Conservation (phyloP, 192 early-diverging fungal species). For the Chytriomyces confervae region DNA sequence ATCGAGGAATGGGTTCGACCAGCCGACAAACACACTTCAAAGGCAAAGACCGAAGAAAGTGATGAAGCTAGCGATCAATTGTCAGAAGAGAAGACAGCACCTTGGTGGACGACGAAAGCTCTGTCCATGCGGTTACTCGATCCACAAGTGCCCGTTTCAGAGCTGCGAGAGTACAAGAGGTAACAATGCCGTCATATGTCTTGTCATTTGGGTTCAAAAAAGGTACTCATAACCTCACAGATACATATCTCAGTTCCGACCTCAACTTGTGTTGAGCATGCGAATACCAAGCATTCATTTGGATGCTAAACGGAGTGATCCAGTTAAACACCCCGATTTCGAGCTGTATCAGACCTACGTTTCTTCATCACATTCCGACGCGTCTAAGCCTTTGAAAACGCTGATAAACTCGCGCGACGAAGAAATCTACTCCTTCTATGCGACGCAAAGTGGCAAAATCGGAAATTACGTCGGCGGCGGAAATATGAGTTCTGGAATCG, state of each 20-base stretch:
- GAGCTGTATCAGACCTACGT: conserved; percentile 26
- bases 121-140: conserved; percentile 53
- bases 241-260: conserved; percentile 54
- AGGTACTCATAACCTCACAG: conserved; percentile 7
- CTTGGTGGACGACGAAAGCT: conserved; percentile 59
- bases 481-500: not conserved
- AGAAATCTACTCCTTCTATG: conserved; percentile 42
- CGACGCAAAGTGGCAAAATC: conserved; percentile 17
- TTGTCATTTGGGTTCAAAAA: not conserved
- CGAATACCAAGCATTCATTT: conserved; percentile 13
- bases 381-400: not conserved
- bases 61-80: not conserved
- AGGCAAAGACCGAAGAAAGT: conserved; percentile 13
- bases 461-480: conserved; percentile 24
- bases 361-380: not conserved
- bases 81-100: conserved; percentile 35
- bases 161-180: conserved; percentile 60
- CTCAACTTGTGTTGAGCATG: conserved; percentile 24
- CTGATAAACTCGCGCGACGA: conserved; percentile 40
- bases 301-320: conserved; percentile 7
- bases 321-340: conserved; percentile 27
- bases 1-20: not conserved
- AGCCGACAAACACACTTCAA: not conserved
- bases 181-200: conserved; percentile 16
- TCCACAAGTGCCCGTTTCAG: conserved; percentile 53